Evolutionary conservation across 176 grass and related monocot genomes (phyloP).

Genomic region (Bolboschoenus planiculmis): DNA sequence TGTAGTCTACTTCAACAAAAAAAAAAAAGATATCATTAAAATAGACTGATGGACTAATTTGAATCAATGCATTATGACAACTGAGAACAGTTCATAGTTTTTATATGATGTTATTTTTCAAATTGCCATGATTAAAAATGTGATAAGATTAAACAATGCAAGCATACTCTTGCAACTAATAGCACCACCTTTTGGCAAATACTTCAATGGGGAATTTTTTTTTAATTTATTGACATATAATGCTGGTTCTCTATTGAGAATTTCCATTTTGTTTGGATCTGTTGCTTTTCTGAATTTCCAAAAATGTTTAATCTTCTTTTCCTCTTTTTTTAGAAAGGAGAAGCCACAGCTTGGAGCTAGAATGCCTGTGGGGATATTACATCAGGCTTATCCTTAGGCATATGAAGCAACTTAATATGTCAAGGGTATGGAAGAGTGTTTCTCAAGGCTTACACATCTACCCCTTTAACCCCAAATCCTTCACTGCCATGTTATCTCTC

Average conservation of each 20-base stretch:
- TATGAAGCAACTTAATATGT: constrained; percentile 50
- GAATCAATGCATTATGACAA: background rate
- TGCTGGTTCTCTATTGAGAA: background rate
- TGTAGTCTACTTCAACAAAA: background rate
- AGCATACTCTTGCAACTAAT: background rate
- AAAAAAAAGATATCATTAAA: background rate
- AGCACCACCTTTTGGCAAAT: background rate
- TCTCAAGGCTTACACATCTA: constrained; percentile 66
- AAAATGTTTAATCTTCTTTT: background rate
- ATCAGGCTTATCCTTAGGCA: constrained; percentile 60
- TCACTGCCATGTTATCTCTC: constrained; percentile 53
- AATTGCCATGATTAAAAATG: background rate
- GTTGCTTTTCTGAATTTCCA: background rate
- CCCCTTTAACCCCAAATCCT: constrained; percentile 80
- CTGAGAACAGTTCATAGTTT: background rate
- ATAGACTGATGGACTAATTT: background rate
- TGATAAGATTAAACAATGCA: background rate
- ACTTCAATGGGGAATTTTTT: background rate
- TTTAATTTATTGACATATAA: background rate
- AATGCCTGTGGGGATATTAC: constrained; percentile 74
- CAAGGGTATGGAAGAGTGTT: constrained; percentile 63
- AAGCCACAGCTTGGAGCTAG: constrained; percentile 55
- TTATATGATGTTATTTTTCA: background rate
- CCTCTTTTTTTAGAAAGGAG: constrained; percentile 32
- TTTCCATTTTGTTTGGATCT: background rate